A percentile compares a stretch with the other conserved stretches of the same genome.
These are phyloP conservation scores for Mucor racemosus DNA, from an alignment of 371 early-diverging fungal genomes.

Conservation along the genomic window DNA sequence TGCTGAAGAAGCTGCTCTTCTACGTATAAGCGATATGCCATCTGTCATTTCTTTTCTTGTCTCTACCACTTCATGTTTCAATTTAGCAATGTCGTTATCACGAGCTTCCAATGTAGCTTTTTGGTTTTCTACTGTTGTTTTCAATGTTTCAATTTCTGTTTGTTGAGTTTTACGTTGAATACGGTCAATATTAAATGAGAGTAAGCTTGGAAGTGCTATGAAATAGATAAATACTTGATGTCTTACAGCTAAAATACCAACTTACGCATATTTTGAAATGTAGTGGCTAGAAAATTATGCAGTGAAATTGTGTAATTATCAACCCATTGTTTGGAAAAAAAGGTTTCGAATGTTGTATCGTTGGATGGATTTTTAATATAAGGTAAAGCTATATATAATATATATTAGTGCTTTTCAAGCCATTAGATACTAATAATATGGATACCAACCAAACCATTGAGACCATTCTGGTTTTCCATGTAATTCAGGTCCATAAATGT, in stretches of 20 bases:
- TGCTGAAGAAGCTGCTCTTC: slow-evolving; percentile 50
- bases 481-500: slow-evolving; percentile 63
- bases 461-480: slow-evolving; percentile 68
- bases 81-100: slow-evolving; percentile 57
- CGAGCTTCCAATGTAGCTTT: slow-evolving; percentile 56
- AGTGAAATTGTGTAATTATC: slow-evolving; percentile 69
- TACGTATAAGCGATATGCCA: slow-evolving; percentile 49
- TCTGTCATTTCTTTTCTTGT: slow-evolving; percentile 56
- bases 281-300: slow-evolving; percentile 70
- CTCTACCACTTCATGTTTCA: slow-evolving; percentile 48
- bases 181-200: slow-evolving; percentile 65
- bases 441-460: slow-evolving; percentile 67
- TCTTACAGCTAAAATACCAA: neutral
- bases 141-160: slow-evolving; percentile 59
- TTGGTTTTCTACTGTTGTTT: slow-evolving; percentile 55
- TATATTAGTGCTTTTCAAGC: neutral
- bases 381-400: slow-evolving; percentile 52
- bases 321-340: slow-evolving; percentile 70
- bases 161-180: slow-evolving; percentile 62
- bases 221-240: neutral
- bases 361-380: slow-evolving; percentile 68
- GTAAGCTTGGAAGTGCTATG: slow-evolving; percentile 64
- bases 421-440: neutral
- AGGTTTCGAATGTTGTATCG: slow-evolving; percentile 66
- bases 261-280: slow-evolving; percentile 74